These are phyloP conservation scores for Capsicum chinense DNA, from an alignment of 257 asterid species.

Conservation along the genomic window DNA sequence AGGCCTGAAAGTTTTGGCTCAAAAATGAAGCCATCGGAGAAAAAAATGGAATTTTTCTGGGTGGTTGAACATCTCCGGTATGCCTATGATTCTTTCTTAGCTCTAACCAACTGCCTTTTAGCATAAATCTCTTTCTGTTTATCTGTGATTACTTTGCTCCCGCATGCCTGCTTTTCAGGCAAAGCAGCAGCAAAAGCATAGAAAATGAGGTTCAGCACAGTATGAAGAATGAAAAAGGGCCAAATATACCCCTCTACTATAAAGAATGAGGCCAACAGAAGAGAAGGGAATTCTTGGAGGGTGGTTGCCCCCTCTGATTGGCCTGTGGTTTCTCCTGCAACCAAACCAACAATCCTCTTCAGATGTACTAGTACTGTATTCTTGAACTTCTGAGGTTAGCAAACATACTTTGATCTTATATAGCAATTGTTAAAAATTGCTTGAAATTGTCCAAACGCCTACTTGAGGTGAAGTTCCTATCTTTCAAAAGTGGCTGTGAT, in stretches of 20 bases:
- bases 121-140: neutral
- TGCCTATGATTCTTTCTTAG: neutral
- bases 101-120: neutral
- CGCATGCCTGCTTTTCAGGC: neutral
- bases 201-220: neutral
- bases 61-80: neutral
- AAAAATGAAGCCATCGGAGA: neutral
- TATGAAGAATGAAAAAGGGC: slow-evolving; percentile 3
- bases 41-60: neutral
- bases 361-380: neutral
- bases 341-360: neutral
- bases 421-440: neutral
- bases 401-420: neutral
- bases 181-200: slow-evolving; percentile 11
- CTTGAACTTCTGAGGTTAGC: neutral
- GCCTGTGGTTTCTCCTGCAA: neutral
- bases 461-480: neutral
- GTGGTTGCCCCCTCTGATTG: slow-evolving; percentile 23
- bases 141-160: neutral
- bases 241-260: neutral
- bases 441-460: neutral
- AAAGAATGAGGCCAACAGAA: slow-evolving; percentile 19
- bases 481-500: neutral
- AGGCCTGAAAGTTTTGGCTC: slow-evolving; percentile 18
- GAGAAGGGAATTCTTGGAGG: slow-evolving; percentile 10